Base-by-base conservation (phyloP, 148 eudicot species). In the Pouteria glomerata region DNA sequence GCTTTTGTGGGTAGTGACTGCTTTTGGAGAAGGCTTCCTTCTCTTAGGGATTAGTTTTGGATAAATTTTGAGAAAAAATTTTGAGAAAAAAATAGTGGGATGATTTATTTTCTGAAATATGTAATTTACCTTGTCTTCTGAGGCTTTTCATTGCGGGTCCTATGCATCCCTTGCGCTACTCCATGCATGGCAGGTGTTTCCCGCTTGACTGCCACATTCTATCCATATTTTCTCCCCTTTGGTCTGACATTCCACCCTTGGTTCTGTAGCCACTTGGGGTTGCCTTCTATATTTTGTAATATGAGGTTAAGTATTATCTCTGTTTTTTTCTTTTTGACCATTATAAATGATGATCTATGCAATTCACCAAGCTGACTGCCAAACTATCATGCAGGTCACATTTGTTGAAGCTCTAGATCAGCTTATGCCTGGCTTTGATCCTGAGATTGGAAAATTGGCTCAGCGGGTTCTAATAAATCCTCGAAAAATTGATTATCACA, bases 381-480 rank as follows among this genome's bases (percentile, higher is more conserved):
- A 56, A 18, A 18, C 29, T 57, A 50, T 29, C 63, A 29, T 71
- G 67, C 85, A 96, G 99, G 99, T 96, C 67, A 92, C 99, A 27
- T 96, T 96, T 83, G 82, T 96, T 63, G 99, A 96, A 85, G 99
- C 99, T 74, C 77, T 96, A 58, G 97, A 92, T 92, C 99, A 96
- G 77, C 80, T 96, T 63, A 96, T 96, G 99, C 97, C 99, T 56
- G 99, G 99, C 23, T 96, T 96, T 86, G 99, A 96, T 81, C 99
- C 99, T 58, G 99, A 96, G 83, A 92, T 96, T 56, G 90, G 97
- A 41, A 96, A 96, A 78, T 76, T 96, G 84, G 99, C 99, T 12
- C 99, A 96, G 74, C 77, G 99, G 79, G 92, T 96, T 80, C 84
- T 96, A 48, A 90, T 96, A 58, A 92, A 90, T 87, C 96, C 99